Evolutionary conservation across 2,329 filamentous ascomycete species (phyloP).

Genomic region (Monosporascus sp.): DNA sequence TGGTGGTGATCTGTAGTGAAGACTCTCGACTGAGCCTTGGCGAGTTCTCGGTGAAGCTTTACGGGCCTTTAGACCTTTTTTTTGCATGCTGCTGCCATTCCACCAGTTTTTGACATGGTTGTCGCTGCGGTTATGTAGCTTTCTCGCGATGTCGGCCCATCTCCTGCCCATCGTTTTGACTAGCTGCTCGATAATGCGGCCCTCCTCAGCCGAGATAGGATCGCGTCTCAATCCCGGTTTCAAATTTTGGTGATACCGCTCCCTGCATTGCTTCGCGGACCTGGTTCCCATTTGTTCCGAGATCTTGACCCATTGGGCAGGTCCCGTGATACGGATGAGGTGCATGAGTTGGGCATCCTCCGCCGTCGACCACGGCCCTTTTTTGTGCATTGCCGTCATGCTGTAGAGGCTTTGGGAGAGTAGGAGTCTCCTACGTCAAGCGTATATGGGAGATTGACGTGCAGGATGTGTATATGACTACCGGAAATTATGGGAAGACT

Average conservation of each 20-base stretch:
- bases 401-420: no score
- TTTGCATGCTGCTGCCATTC: constrained; percentile 88
- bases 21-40: constrained; percentile 23
- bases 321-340: constrained; percentile 66
- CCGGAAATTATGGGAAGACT: no score
- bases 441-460: no score
- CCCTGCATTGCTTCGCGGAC: constrained; percentile 90
- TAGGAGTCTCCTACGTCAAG: no score
- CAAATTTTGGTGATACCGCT: constrained; percentile 90
- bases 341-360: constrained; percentile 69
- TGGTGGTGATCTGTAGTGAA: constrained; percentile 2
- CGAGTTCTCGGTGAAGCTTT: constrained; percentile 24
- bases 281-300: constrained; percentile 69
- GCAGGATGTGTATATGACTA: no score
- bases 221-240: constrained; percentile 70
- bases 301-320: constrained; percentile 88
- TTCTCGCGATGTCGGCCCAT: constrained; percentile 88
- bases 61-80: constrained; percentile 45
- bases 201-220: constrained; percentile 68
- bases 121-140: constrained; percentile 79
- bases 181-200: constrained; percentile 67
- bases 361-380: constrained; percentile 77
- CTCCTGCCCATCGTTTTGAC: constrained; percentile 76
- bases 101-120: constrained; percentile 98
- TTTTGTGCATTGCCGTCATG: constrained; percentile 25